Base-by-base conservation (phyloP, 2,329 filamentous ascomycete genomes). In the Aspergillus novofumigatus region DNA sequence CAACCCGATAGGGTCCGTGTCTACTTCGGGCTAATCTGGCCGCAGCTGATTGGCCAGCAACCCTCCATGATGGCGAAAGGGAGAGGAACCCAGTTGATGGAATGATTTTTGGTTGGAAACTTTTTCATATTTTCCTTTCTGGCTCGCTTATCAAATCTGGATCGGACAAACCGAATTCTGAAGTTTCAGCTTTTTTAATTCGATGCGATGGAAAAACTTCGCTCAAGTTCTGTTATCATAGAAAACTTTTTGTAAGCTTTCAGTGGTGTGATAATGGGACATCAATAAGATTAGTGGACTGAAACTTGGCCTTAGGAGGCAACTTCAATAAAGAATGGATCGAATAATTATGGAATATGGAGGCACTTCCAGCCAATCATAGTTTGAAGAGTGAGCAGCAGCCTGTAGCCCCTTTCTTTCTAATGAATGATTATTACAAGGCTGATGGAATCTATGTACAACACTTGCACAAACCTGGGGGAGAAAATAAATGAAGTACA, bases 1-100 rank as follows among this genome's bases (percentile, higher is more conserved):
- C 57, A 56, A 54, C 58, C 63, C 51, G 52, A 66, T 66, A 29
- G 26, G 59, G 60, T 53, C 53, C 54, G 60, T 61, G 61, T 59
- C 61, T 57, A 50, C 44, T 45, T 45, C 51, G 32, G 41, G 47
- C 14, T 52, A 51, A 62, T 56, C 53, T 35, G 25, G 51, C 28
- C 32, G n/a, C 9, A 28, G 38, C 28, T 60, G 9, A 62, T 62
- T 61, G 57, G 59, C 35, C 42, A 28, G 42, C 41, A 49, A 20
- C n/a, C 52, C 29, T 20, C 21, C 49, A 25, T 32, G 49, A 51
- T 25, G 49, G 29, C 45, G 32, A 49, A 28, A 52, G 52, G 52
- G 10, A 51, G 38, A 35, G 32, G 32, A 35, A 35, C 32, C 32
- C 32, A 35, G 32, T 35, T 35, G 54, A 35, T 29, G 35, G 21